Percentiles rank a stretch among this genome's conserved stretches.
Evolutionary conservation across 768 basidiomycete genomes (phyloP).

Genomic region (Boletus sp.): DNA sequence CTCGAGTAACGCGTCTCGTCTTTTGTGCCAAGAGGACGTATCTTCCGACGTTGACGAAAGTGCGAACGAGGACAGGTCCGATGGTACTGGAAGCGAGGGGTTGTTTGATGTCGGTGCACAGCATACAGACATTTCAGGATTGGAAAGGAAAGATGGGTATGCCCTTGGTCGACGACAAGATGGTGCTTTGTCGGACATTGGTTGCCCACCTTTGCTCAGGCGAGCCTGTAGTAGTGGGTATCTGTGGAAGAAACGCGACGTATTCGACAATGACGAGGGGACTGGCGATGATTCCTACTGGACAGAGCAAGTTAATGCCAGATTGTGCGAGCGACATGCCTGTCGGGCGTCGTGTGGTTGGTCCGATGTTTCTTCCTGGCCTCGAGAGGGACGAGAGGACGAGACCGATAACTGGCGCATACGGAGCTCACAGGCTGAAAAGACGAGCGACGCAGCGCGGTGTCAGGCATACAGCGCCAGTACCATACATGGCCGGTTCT

Average conservation of each 20-base stretch:
- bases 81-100: neutral
- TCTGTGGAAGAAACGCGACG: neutral
- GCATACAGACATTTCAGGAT: neutral
- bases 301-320: conserved; percentile 10
- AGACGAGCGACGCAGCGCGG: neutral
- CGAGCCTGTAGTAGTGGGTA: neutral
- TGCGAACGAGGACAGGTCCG: neutral
- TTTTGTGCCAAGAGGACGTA: neutral
- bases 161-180: neutral
- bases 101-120: neutral
- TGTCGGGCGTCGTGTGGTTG: neutral
- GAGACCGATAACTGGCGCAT: conserved; percentile 13
- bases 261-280: neutral
- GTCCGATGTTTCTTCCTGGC: neutral
- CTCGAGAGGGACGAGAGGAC: conserved; percentile 1
- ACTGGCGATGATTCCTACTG: conserved; percentile 2
- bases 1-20: neutral
- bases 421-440: neutral
- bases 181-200: neutral
- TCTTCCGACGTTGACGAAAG: neutral
- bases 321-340: neutral
- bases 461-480: neutral
- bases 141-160: neutral
- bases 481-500: conserved; percentile 2
- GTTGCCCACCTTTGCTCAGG: neutral